phyloP scores from a whole-genome alignment of 2,329 filamentous ascomycete species.

The Amesomyces nigricolor region DNA sequence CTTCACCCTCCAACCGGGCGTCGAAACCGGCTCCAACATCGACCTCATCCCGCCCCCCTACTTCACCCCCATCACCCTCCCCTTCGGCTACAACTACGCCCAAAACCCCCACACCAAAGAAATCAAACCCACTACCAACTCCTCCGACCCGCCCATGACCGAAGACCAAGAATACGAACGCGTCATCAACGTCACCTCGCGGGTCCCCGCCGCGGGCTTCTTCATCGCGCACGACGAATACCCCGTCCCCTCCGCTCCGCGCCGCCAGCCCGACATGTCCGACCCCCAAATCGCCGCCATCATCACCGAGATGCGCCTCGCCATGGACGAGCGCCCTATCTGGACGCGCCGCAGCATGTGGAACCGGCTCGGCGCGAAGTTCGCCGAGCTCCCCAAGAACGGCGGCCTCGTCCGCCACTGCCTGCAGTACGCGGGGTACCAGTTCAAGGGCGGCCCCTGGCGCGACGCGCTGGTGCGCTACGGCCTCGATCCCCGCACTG shows the following conservation, averaged over 20 bases:
- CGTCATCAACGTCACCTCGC: conserved; percentile 53
- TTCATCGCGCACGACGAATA: conserved; percentile 56
- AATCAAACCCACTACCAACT: conserved; percentile 14
- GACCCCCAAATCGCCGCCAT: conserved; percentile 58
- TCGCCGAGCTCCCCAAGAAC: conserved; percentile 35
- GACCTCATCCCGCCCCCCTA: conserved; percentile 75
- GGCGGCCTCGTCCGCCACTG: conserved; percentile 64
- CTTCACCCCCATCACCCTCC: conserved; percentile 68
- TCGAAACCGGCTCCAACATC: conserved; percentile 52
- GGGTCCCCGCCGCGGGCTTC: conserved; percentile 52
- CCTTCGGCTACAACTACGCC: conserved; percentile 74
- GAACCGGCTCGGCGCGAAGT: conserved; percentile 55
- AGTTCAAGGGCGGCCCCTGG: conserved; percentile 90
- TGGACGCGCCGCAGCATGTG: conserved; percentile 80
- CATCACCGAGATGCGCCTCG: conserved; percentile 55
- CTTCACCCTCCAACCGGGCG: conserved; percentile 62
- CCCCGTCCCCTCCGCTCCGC: conserved; percentile 57
- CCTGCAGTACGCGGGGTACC: conserved; percentile 80
- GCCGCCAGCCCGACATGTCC: conserved; percentile 51
- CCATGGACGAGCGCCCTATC: conserved; percentile 70
- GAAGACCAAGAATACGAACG: conserved; percentile 47
- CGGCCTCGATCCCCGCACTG: conserved; percentile 76
- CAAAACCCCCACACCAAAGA: conserved; percentile 71
- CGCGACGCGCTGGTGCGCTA: conserved; percentile 80
- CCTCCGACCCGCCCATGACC: conserved; percentile 31